These are phyloP conservation scores for Fusarium ramigenum DNA, from an alignment of 2,329 filamentous ascomycete species.

Conservation along the genomic window DNA sequence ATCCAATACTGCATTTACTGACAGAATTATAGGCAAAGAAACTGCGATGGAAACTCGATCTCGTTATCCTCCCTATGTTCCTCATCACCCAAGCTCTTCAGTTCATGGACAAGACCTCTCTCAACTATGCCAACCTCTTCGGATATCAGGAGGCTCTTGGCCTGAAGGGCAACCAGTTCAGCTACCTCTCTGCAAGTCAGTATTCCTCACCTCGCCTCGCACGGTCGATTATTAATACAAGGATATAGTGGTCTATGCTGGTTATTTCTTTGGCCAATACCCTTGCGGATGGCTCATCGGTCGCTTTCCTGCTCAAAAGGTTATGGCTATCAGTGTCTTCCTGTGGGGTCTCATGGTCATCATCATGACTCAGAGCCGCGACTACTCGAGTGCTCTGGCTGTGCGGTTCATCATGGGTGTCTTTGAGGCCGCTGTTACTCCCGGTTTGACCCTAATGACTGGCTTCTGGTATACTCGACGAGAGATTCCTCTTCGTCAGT, in stretches of 20 bases:
- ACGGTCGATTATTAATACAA: neutral
- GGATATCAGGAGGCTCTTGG: neutral
- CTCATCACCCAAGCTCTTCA: neutral
- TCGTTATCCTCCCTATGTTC: constrained; percentile 3
- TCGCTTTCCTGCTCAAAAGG: neutral
- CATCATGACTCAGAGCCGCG: constrained; percentile 7
- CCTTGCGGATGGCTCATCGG: constrained; percentile 4
- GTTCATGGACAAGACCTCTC: constrained; percentile 9
- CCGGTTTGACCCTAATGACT: neutral
- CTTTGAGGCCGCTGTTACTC: neutral
- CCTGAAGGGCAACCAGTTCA: constrained; percentile 2
- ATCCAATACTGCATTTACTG: neutral
- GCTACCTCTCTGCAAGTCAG: constrained; percentile 5
- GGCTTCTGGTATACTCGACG: constrained; percentile 7
- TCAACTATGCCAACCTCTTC: constrained; percentile 9
- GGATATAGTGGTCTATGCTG: neutral
- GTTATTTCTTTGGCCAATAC: constrained; percentile 1
- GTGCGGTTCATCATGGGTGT: constrained; percentile 7
- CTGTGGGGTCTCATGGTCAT: neutral
- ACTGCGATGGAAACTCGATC: constrained; percentile 6
- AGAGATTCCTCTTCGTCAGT: constrained; percentile 6
- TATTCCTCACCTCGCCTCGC: neutral
- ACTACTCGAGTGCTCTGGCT: constrained; percentile 4
- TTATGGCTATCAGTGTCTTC: constrained; percentile 13
- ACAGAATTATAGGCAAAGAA: neutral